A percentile compares a stretch with the other conserved stretches of the same genome.
Evolutionary conservation across 2,329 filamentous ascomycete species (phyloP).

Genomic region (Neofusicoccum laricinum): DNA sequence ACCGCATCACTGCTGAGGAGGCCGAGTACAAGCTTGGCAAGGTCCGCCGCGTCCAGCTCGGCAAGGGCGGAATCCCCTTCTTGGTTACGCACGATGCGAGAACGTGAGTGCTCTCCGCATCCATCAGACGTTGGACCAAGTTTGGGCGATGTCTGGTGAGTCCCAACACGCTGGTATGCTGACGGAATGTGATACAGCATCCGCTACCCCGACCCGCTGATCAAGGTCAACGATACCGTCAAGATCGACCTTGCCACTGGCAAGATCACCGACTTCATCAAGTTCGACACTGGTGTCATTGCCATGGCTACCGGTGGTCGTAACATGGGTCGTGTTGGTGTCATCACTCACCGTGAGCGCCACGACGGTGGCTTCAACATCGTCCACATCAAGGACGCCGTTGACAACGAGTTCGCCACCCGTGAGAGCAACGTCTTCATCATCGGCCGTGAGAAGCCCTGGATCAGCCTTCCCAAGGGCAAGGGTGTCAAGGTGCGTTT

Average conservation of each 20-base stretch:
- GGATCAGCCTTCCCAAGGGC: conserved; percentile 99
- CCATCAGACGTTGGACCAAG: conserved; percentile 99
- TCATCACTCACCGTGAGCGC: conserved; percentile 99
- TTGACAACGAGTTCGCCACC: conserved; percentile 99
- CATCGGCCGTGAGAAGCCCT: conserved; percentile 97
- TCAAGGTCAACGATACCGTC: conserved; percentile 99
- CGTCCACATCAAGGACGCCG: conserved; percentile 99
- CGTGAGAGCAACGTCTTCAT: conserved; percentile 99
- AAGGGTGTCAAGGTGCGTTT: conserved; percentile 85
- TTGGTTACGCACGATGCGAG: conserved; percentile 99
- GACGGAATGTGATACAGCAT: conserved; percentile 63
- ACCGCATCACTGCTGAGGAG: conserved; percentile 98
- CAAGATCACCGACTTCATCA: conserved; percentile 98
- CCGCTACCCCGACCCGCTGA: conserved; percentile 95
- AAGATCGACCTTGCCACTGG: conserved; percentile 97
- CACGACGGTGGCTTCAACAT: conserved; percentile 99
- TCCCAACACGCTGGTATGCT: conserved; percentile 31
- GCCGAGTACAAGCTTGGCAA: conserved; percentile 99
- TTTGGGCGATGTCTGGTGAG: conserved; percentile 66
- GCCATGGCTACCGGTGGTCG: conserved; percentile 99
- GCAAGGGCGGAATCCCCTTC: conserved; percentile 99
- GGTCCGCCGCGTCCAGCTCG: conserved; percentile 99
- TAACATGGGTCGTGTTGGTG: conserved; percentile 99
- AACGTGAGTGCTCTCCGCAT: conserved; percentile 99
- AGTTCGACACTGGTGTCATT: conserved; percentile 97